Evolutionary conservation across 768 basidiomycete genomes (phyloP).

Genomic region (Tulasnella calospora): DNA sequence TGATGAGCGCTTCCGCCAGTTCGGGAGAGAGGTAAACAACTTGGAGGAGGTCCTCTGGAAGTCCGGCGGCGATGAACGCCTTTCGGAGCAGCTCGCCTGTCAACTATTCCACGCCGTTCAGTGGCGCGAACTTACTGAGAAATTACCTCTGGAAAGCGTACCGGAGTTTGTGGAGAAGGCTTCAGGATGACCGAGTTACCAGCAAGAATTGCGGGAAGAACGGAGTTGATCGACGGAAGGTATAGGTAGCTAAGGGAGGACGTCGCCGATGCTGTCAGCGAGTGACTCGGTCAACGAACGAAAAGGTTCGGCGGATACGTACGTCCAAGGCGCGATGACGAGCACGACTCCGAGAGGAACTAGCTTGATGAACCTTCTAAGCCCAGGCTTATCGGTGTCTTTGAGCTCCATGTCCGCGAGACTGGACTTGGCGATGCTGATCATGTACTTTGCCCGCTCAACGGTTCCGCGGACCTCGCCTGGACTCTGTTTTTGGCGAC

Average conservation of each 20-base stretch:
- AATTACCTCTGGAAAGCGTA: conserved; percentile 18
- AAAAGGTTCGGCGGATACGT: conserved; percentile 34
- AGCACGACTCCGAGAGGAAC: conserved; percentile 82
- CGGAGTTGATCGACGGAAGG: conserved; percentile 83
- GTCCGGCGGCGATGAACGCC: conserved; percentile 68
- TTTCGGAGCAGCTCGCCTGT: conserved; percentile 73
- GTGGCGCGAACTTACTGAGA: background rate
- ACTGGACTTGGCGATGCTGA: conserved; percentile 70
- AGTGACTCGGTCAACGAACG: background rate
- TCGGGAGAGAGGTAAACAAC: conserved; percentile 67
- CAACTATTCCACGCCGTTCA: conserved; percentile 36
- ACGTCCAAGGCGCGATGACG: conserved; percentile 92
- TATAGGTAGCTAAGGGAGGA: conserved; percentile 73
- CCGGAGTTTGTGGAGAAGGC: conserved; percentile 93
- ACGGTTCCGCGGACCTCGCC: conserved; percentile 80
- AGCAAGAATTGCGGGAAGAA: conserved; percentile 85
- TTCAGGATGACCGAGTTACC: conserved; percentile 89
- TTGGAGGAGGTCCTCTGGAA: conserved; percentile 69
- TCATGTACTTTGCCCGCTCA: conserved; percentile 77
- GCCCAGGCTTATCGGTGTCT: conserved; percentile 77
- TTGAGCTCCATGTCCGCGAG: conserved; percentile 70
- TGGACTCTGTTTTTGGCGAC: conserved; percentile 59
- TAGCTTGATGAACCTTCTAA: conserved; percentile 77
- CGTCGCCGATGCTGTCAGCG: background rate
- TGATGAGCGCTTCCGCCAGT: conserved; percentile 55